phyloP scores from a whole-genome alignment of 2,329 filamentous ascomycete species.

The Parasarocladium wereldwijsianum region DNA sequence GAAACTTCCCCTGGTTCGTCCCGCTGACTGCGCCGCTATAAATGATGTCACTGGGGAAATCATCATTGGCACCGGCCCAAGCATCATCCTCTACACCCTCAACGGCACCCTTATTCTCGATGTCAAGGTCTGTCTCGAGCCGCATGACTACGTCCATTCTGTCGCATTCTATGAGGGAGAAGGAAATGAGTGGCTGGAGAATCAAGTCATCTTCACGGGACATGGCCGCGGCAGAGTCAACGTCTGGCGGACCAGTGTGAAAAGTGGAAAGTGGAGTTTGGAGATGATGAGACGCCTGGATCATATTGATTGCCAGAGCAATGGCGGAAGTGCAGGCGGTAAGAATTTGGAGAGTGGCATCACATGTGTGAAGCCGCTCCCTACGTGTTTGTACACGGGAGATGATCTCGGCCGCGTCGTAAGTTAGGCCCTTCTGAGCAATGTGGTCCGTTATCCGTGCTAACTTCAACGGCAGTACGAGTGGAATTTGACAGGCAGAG shows the following conservation, averaged over 20 bases:
- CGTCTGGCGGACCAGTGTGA: conserved; percentile 46
- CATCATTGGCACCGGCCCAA: conserved; percentile 63
- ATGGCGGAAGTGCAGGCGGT: no score
- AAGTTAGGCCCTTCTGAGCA: conserved; percentile 11
- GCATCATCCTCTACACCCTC: conserved; percentile 67
- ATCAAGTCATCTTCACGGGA: conserved; percentile 75
- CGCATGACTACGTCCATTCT: conserved; percentile 62
- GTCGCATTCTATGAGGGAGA: conserved; percentile 89
- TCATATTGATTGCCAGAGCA: conserved; percentile 55
- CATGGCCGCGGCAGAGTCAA: conserved; percentile 76
- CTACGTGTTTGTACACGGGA: conserved; percentile 76
- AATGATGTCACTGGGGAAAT: conserved; percentile 89
- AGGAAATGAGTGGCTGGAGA: conserved; percentile 83
- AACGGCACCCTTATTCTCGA: conserved; percentile 76
- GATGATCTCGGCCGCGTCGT: conserved; percentile 89
- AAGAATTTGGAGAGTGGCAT: conserved; percentile 53
- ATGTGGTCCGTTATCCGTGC: conserved; percentile 2
- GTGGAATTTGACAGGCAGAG: conserved; percentile 45
- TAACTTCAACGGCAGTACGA: conserved; percentile 33
- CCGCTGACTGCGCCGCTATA: conserved; percentile 62
- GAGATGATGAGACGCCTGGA: conserved; percentile 71
- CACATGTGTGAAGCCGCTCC: conserved; percentile 73
- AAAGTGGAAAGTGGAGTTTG: conserved; percentile 53
- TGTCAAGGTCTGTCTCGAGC: conserved; percentile 56
- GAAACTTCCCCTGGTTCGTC: conserved; percentile 44